These are phyloP conservation scores for Amanita polypyramis DNA, from an alignment of 768 basidiomycete species.

Conservation along the genomic window DNA sequence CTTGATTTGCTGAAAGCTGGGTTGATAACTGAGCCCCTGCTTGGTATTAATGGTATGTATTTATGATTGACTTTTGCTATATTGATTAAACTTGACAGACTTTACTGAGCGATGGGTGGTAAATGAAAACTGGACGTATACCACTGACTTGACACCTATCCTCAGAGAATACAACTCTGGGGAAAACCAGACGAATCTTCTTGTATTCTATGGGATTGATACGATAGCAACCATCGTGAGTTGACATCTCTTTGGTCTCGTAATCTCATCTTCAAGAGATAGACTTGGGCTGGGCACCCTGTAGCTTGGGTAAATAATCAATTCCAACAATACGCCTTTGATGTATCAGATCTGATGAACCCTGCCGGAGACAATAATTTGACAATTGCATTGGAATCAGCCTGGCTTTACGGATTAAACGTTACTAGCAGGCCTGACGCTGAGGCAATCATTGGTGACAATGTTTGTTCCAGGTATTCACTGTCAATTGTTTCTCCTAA, in stretches of 20 bases:
- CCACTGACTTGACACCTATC: constrained; percentile 39
- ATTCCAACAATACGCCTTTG: constrained; percentile 43
- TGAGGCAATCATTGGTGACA: constrained; percentile 24
- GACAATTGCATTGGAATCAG: constrained; percentile 42
- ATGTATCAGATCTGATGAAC: constrained; percentile 32
- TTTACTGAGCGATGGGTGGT: constrained; percentile 46
- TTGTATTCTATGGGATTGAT: constrained; percentile 49
- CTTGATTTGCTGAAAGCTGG: constrained; percentile 42
- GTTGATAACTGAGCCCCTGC: constrained; percentile 41
- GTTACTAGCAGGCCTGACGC: constrained; percentile 38
- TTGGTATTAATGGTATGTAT: constrained; percentile 41
- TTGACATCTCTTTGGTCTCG: not conserved
- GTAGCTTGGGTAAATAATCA: constrained; percentile 51
- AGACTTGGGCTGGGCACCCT: constrained; percentile 41
- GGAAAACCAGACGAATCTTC: constrained; percentile 22
- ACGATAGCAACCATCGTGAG: constrained; percentile 46
- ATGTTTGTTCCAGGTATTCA: constrained; percentile 16
- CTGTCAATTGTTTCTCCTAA: not conserved
- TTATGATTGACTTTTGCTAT: not conserved
- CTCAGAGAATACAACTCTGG: constrained; percentile 14
- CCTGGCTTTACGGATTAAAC: constrained; percentile 42
- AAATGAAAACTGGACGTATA: constrained; percentile 50
- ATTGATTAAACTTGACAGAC: constrained; percentile 20
- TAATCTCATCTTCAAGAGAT: not conserved
- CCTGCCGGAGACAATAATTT: constrained; percentile 31